phyloP scores from a whole-genome alignment of 441 rosid genomes.

The Populus hybrid region DNA sequence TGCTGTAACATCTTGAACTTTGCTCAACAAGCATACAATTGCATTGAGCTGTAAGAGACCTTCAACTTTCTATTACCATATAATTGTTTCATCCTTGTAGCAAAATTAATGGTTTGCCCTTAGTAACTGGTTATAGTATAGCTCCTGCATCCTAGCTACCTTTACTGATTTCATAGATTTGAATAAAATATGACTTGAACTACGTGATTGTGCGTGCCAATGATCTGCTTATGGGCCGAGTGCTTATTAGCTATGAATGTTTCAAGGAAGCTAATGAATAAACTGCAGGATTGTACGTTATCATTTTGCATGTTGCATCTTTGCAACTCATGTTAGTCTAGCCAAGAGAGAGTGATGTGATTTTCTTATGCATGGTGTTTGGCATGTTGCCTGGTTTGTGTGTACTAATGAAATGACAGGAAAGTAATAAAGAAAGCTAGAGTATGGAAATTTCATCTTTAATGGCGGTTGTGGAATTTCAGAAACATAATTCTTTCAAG shows the following conservation, averaged over 20 bases:
- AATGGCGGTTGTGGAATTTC: not conserved
- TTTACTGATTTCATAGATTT: not conserved
- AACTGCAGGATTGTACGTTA: not conserved
- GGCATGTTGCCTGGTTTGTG: not conserved
- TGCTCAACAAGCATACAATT: not conserved
- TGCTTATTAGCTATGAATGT: not conserved
- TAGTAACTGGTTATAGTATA: not conserved
- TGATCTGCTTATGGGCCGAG: not conserved
- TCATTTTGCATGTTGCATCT: not conserved
- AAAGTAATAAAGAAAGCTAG: not conserved
- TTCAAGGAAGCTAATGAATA: not conserved
- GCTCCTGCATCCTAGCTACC: not conserved
- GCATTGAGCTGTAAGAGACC: not conserved
- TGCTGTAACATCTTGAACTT: not conserved
- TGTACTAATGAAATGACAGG: not conserved
- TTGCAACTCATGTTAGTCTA: not conserved
- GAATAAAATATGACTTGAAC: not conserved
- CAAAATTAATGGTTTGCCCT: not conserved
- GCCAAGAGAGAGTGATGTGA: not conserved
- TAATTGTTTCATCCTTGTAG: not conserved
- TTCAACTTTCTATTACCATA: not conserved
- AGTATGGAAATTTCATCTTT: not conserved
- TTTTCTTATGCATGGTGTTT: not conserved
- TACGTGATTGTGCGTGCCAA: not conserved
- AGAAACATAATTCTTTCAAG: not conserved